phyloP scores from a whole-genome alignment of 306 rosid species.

The Fragaria nilgerrensis region DNA sequence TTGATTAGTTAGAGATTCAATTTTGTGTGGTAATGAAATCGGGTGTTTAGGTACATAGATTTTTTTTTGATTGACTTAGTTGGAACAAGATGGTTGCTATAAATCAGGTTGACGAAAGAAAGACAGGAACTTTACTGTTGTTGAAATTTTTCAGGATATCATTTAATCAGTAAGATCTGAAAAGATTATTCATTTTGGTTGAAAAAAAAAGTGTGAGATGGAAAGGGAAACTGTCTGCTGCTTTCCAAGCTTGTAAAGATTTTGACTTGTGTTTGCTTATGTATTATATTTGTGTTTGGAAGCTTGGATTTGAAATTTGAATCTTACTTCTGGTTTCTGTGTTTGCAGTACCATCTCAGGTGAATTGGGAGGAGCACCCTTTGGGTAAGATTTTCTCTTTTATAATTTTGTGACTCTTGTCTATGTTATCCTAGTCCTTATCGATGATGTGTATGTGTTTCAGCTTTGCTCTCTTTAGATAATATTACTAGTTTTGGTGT shows the following conservation, averaged over 20 bases:
- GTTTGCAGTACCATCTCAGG: conserved; percentile 75
- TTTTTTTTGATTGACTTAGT: not conserved
- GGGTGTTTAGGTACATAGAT: not conserved
- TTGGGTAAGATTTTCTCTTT: conserved; percentile 56
- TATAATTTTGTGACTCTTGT: not conserved
- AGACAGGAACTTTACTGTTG: not conserved
- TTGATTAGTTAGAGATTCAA: not conserved
- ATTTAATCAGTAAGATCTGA: not conserved
- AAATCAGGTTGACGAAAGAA: not conserved
- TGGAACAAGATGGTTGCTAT: not conserved
- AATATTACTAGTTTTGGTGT: not conserved
- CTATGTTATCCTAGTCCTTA: not conserved
- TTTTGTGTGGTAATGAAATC: not conserved
- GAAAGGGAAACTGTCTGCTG: not conserved
- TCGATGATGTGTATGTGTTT: not conserved
- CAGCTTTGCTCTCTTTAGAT: not conserved
- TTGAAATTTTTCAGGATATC: not conserved
- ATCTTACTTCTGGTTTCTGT: not conserved
- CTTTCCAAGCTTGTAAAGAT: not conserved
- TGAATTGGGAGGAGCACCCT: conserved; percentile 88
- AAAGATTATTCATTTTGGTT: not conserved
- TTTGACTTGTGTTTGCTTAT: not conserved
- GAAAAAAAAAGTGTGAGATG: not conserved
- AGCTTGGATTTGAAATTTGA: not conserved
- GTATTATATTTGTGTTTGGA: not conserved